Percentiles rank a stretch among this genome's conserved stretches.
These are phyloP conservation scores for Harrya chromipes DNA, from an alignment of 768 basidiomycete genomes.

Conservation along the genomic window DNA sequence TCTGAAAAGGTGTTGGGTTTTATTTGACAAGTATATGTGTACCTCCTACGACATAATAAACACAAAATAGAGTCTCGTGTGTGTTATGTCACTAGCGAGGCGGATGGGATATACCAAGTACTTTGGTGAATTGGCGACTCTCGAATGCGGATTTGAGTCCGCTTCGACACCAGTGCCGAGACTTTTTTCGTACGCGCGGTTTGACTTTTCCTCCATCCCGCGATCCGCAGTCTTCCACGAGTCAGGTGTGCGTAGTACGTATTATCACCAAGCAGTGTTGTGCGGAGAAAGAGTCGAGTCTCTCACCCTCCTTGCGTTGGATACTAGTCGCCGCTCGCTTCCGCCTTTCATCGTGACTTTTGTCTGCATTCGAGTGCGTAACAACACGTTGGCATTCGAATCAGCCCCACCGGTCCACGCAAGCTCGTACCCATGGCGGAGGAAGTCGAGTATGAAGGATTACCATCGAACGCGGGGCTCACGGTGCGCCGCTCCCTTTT, in stretches of 20 bases:
- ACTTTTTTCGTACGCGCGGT: neutral
- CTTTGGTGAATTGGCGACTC: too few relatives aligned
- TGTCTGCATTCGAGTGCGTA: constrained; percentile 4
- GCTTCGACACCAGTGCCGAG: neutral
- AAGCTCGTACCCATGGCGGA: constrained; percentile 32
- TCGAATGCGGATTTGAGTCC: neutral
- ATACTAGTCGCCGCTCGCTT: neutral
- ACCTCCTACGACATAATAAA: neutral
- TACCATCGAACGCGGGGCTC: constrained; percentile 77
- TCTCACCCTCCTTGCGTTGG: neutral
- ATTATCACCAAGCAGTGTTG: neutral
- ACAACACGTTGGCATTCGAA: constrained; percentile 6
- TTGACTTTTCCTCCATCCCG: neutral
- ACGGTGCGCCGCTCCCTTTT: constrained; percentile 41
- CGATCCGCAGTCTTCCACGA: neutral
- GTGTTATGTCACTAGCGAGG: too few relatives aligned
- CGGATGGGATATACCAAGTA: too few relatives aligned
- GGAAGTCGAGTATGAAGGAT: constrained; percentile 60
- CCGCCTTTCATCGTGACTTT: neutral
- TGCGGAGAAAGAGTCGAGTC: constrained; percentile 5
- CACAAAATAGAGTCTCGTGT: too few relatives aligned
- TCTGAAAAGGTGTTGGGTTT: neutral
- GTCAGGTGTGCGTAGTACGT: constrained; percentile 1
- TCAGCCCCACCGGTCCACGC: constrained; percentile 1
- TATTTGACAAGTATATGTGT: neutral